Conservation (phyloP, 192 early-diverging fungal species). For the Chytriomyces sp. region DNA sequence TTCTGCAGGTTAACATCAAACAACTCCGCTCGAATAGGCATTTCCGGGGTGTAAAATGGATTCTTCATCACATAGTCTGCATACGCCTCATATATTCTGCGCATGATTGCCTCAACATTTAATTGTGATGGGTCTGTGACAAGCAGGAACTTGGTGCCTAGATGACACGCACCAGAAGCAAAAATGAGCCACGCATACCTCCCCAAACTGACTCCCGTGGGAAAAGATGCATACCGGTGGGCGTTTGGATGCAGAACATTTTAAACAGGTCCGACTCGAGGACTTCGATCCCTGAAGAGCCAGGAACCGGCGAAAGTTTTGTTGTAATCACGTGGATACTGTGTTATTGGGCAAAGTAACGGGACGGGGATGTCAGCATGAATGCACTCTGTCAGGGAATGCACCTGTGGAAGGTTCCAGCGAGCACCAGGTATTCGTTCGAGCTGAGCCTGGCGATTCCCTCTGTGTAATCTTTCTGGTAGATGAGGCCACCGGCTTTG, state of each 20-base stretch:
- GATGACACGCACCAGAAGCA: too few species aligned
- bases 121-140: conserved; percentile 79
- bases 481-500: conserved; percentile 90
- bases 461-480: conserved; percentile 86
- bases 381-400: background rate
- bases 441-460: conserved; percentile 80
- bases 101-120: conserved; percentile 66
- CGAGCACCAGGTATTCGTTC: conserved; percentile 97
- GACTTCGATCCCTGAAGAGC: conserved; percentile 85
- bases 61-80: conserved; percentile 98
- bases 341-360: background rate
- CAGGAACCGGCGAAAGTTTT: conserved; percentile 82
- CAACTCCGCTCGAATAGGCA: conserved; percentile 95
- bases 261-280: conserved; percentile 91
- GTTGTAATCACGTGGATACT: conserved; percentile 96
- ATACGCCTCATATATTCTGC: conserved; percentile 82
- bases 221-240: too few species aligned
- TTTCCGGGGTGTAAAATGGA: conserved; percentile 97
- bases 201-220: too few species aligned
- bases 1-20: conserved; percentile 84
- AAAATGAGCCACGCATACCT: too few species aligned
- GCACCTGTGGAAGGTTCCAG: conserved; percentile 96
- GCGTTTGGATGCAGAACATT: conserved; percentile 90
- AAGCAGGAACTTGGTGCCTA: conserved; percentile 94
- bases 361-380: background rate